phyloP scores from a whole-genome alignment of 495 filamentous ascomycete species.

The Hamigera avellanea region DNA sequence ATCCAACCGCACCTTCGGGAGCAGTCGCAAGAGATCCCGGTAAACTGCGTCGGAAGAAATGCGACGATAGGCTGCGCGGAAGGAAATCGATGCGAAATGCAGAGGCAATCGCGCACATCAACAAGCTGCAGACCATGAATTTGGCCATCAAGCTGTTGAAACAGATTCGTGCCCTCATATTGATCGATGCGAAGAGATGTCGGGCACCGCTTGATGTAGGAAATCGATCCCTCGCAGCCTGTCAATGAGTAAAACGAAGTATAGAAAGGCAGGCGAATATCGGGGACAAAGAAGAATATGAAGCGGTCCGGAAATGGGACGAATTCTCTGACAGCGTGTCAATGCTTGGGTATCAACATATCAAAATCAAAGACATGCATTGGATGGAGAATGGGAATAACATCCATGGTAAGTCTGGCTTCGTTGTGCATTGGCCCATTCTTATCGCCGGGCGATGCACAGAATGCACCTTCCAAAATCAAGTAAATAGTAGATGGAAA shows the following conservation, averaged over 20 bases:
- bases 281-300: too few relatives aligned
- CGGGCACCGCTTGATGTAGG: too few relatives aligned
- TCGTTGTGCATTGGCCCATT: conserved; percentile 1
- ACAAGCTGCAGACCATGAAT: conserved; percentile 2
- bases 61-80: conserved; percentile 1
- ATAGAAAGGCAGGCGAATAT: too few relatives aligned
- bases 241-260: too few relatives aligned
- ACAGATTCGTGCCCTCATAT: conserved; percentile 2
- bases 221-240: too few relatives aligned
- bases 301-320: too few relatives aligned
- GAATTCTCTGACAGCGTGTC: too few relatives aligned
- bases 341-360: not conserved
- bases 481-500: too few relatives aligned
- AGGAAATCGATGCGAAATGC: conserved; percentile 3
- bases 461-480: not conserved
- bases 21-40: conserved; percentile 10
- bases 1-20: conserved; percentile 10
- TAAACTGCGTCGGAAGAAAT: conserved; percentile 6
- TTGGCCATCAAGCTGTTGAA: conserved; percentile 1
- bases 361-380: not conserved
- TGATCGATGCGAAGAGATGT: too few relatives aligned
- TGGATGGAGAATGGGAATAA: not conserved
- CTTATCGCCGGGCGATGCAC: not conserved
- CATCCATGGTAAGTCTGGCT: not conserved
- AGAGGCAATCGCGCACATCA: conserved; percentile 3